Base-by-base conservation (phyloP, 768 basidiomycete species). In the Mycena floridula region DNA sequence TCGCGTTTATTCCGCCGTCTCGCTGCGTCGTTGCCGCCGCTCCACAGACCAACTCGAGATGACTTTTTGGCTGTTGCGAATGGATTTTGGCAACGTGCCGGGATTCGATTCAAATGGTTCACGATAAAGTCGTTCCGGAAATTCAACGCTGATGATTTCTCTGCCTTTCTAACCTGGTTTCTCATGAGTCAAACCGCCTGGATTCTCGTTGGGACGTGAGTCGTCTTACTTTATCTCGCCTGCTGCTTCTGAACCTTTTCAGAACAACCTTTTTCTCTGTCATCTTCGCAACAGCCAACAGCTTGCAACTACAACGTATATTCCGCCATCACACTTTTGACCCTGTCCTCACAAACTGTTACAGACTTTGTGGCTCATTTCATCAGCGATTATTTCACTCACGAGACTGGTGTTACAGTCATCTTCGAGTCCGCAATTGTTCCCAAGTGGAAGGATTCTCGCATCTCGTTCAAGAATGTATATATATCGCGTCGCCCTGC, bases 391-490 rank as follows among this genome's bases (percentile, higher is more conserved):
- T 94, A 98, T 60, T 68, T 99, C 46, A 98, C 96, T 5, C 73
- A 85, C 1, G 88, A 93, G 59, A 96, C 94, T 0, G 96, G 96
- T 2, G 82, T 95, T 32, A 93, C 83, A 12, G 83, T 99, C 53
- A 88, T 95, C 43, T 97, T 97, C 60, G 96, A 99, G 63, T 92
- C 89, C 4, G 96, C 96, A 24, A 94, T 98, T 54, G 94, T 98
- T 8, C 95, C 96, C 3, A 93, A 91, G 61, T 96, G 94, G 92
- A 89, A 91, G 50, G 90, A 94, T 55, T 94, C 92, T 8, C 84
- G 86, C 12, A 85, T 99, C 43, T 93, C 93, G 0, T 95, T 99
- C 76, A 91, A 91, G 60, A 96, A 97, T 53, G 94, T 98, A 36
- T 98, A 89, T 55, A 73, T 99, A 37, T 94, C 92, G 20, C 82